Evolutionary conservation across 768 basidiomycete species (phyloP).

Genomic region (Mycena chlorophos): DNA sequence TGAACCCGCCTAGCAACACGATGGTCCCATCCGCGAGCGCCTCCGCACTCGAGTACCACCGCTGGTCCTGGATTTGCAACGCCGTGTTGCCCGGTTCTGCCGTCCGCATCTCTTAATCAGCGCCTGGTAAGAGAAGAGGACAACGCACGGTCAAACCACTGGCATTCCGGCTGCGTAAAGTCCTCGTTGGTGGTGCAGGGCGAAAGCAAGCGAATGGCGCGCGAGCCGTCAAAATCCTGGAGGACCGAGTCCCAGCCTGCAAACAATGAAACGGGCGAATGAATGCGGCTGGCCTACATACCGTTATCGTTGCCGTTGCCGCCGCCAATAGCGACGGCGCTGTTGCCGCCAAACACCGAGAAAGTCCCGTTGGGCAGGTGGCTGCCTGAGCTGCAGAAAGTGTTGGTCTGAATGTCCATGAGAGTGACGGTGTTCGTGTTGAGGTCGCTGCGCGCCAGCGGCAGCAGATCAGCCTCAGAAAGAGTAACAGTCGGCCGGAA

Average conservation of each 20-base stretch:
- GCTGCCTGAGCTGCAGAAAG: conserved; percentile 79
- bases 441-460: conserved; percentile 53
- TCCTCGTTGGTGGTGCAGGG: conserved; percentile 60
- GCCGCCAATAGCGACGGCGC: conserved; percentile 71
- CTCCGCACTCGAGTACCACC: conserved; percentile 82
- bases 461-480: not conserved
- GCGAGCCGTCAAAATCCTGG: conserved; percentile 76
- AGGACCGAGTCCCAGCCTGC: conserved; percentile 73
- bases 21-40: conserved; percentile 73
- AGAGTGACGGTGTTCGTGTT: conserved; percentile 53
- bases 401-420: conserved; percentile 75
- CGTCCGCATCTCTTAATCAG: no score
- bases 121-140: conserved; percentile 35
- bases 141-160: conserved; percentile 70
- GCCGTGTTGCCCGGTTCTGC: conserved; percentile 30
- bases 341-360: conserved; percentile 75
- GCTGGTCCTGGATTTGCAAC: conserved; percentile 62
- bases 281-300: no score
- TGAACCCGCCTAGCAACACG: conserved; percentile 41
- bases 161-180: conserved; percentile 51
- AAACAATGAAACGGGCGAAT: no score
- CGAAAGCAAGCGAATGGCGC: conserved; percentile 77
- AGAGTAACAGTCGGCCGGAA: not conserved
- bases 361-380: conserved; percentile 71
- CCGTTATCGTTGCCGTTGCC: conserved; percentile 49